Evolutionary conservation across 257 asterid species (phyloP).

Genomic region (Cinchona pubescens): DNA sequence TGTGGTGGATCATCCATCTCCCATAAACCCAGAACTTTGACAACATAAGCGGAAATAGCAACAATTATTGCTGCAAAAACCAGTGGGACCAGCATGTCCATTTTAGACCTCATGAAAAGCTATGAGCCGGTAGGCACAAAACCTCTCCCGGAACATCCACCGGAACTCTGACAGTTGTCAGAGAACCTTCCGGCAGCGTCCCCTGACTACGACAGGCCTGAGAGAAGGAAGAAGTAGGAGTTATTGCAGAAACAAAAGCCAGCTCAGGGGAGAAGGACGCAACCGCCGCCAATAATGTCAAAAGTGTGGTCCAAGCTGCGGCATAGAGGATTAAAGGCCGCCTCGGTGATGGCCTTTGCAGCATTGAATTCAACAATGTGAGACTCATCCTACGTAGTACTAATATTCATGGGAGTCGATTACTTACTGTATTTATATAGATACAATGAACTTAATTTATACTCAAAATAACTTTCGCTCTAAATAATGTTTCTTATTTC

Average conservation of each 20-base stretch:
- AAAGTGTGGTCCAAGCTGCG: slow-evolving; percentile 66
- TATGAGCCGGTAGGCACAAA: slow-evolving; percentile 58
- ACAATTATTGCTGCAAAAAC: slow-evolving; percentile 73
- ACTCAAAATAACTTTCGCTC: too few species aligned
- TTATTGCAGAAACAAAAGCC: slow-evolving; percentile 70
- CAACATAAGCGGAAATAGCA: slow-evolving; percentile 57
- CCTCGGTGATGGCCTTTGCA: slow-evolving; percentile 37
- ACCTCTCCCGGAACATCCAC: slow-evolving; percentile 62
- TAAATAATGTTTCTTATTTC: too few species aligned
- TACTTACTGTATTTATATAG: too few species aligned
- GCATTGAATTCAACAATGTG: slow-evolving; percentile 28
- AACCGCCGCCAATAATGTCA: slow-evolving; percentile 59
- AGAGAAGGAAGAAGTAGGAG: slow-evolving; percentile 46
- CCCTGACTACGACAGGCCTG: slow-evolving; percentile 35
- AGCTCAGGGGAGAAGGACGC: slow-evolving; percentile 80
- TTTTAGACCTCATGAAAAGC: slow-evolving; percentile 46
- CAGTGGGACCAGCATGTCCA: slow-evolving; percentile 74
- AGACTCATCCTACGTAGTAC: too few species aligned
- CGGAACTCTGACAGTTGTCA: slow-evolving; percentile 52
- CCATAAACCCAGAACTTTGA: slow-evolving; percentile 72
- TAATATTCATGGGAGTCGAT: too few species aligned
- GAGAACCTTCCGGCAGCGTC: neutral
- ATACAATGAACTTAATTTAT: too few species aligned
- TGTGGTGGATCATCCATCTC: slow-evolving; percentile 50
- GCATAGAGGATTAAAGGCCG: slow-evolving; percentile 61